Conservation (phyloP, 2,329 filamentous ascomycete species). For the Fusarium ambrosium region DNA sequence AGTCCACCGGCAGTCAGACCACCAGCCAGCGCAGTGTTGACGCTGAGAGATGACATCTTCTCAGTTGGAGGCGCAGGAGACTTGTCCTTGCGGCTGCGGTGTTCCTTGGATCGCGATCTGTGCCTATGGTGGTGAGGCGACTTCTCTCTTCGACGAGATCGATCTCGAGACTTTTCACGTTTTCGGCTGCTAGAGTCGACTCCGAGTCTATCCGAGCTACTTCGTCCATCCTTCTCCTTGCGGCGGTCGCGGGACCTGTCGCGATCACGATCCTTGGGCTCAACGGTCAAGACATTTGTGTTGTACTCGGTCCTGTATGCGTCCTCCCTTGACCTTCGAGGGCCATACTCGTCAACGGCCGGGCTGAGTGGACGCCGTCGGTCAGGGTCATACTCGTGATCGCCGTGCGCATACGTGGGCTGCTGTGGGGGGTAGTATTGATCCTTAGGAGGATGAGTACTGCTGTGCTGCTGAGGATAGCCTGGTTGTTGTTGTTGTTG, state of each 20-base stretch:
- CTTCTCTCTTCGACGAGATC: conserved; percentile 44
- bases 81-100: conserved; percentile 50
- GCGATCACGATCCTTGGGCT: conserved; percentile 53
- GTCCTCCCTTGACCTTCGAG: conserved; percentile 39
- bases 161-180: conserved; percentile 45
- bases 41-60: conserved; percentile 67
- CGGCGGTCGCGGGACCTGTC: conserved; percentile 53
- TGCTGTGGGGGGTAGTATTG: conserved; percentile 30
- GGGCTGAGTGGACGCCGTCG: conserved; percentile 25
- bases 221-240: conserved; percentile 43
- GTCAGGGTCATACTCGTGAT: conserved; percentile 28
- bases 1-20: conserved; percentile 41
- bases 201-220: conserved; percentile 41
- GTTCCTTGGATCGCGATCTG: conserved; percentile 39
- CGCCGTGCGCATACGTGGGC: conserved; percentile 30
- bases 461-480: not conserved
- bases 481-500: conserved; percentile 24
- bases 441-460: conserved; percentile 2
- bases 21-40: conserved; percentile 55
- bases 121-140: conserved; percentile 38
- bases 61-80: conserved; percentile 64
- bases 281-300: conserved; percentile 60
- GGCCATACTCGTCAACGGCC: conserved; percentile 36
- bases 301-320: conserved; percentile 52
- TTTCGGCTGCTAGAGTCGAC: conserved; percentile 41